Evolutionary conservation across 2,329 filamentous ascomycete species (phyloP).

Genomic region (Clonostachys chloroleuca): DNA sequence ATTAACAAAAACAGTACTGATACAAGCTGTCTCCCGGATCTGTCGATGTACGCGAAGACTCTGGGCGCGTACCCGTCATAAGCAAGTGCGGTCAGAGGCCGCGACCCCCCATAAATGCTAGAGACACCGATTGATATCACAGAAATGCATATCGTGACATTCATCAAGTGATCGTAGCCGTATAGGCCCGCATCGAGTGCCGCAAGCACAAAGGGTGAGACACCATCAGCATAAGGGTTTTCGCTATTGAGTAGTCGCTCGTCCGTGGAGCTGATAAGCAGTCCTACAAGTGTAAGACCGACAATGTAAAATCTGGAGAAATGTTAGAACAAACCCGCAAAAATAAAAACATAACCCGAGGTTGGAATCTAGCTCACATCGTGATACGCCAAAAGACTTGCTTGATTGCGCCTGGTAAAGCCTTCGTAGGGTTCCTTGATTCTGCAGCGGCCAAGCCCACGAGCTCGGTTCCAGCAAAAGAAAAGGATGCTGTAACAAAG

Average conservation of each 20-base stretch:
- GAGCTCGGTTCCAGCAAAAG: constrained; percentile 69
- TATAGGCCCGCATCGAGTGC: constrained; percentile 46
- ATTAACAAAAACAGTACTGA: constrained; percentile 39
- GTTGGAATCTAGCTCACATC: too few species aligned
- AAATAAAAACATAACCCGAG: too few species aligned
- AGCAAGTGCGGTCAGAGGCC: constrained; percentile 53
- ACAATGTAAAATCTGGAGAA: constrained; percentile 53
- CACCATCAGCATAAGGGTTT: constrained; percentile 29
- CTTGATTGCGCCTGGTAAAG: constrained; percentile 78
- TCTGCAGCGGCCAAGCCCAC: constrained; percentile 74
- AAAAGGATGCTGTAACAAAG: constrained; percentile 70
- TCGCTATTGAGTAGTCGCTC: constrained; percentile 35
- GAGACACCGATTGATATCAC: constrained; percentile 57
- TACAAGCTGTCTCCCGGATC: constrained; percentile 49
- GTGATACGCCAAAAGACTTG: constrained; percentile 64
- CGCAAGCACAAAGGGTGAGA: constrained; percentile 53
- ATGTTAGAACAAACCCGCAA: too few species aligned
- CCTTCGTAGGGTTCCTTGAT: constrained; percentile 63
- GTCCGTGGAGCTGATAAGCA: constrained; percentile 42
- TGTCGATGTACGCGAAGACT: constrained; percentile 53
- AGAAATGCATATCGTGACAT: constrained; percentile 53
- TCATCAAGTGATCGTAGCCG: constrained; percentile 53
- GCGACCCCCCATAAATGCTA: constrained; percentile 53
- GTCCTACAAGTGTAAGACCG: constrained; percentile 45
- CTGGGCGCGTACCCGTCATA: constrained; percentile 55